Conservation (phyloP, 1,284 basidiomycete genomes). For the Inonotus hispidus region DNA sequence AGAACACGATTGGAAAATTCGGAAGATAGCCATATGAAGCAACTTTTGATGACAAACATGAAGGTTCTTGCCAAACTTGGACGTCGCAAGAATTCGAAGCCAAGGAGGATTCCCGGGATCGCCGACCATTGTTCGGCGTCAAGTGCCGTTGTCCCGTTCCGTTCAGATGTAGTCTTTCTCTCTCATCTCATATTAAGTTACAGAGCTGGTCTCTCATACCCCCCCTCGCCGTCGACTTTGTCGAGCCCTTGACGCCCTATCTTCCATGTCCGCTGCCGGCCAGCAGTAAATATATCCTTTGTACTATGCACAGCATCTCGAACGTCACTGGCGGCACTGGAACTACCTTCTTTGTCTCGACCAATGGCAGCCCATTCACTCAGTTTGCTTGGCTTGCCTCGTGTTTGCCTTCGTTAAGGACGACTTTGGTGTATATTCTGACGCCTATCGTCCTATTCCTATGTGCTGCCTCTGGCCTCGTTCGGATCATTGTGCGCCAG, state of each 20-base stretch:
- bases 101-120: not conserved
- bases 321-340: not conserved
- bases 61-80: not conserved
- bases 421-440: conserved; percentile 9
- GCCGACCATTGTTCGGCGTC: not conserved
- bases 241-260: not conserved
- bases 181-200: not conserved
- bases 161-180: not conserved
- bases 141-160: conserved; percentile 22
- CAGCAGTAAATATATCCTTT: conserved; percentile 4
- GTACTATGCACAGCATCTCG: conserved; percentile 2
- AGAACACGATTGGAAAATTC: not conserved
- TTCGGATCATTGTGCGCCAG: conserved; percentile 31
- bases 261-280: conserved; percentile 5
- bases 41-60: not conserved
- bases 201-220: conserved; percentile 7
- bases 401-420: not conserved
- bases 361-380: conserved; percentile 1
- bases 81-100: not conserved
- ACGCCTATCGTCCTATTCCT: conserved; percentile 22
- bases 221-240: not conserved
- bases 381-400: not conserved
- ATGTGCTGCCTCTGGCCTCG: conserved; percentile 29
- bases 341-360: not conserved
- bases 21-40: not conserved